Evolutionary conservation across 352 stramenopile genomes (phyloP).

Genomic region (Phytopythium oedochilum): DNA sequence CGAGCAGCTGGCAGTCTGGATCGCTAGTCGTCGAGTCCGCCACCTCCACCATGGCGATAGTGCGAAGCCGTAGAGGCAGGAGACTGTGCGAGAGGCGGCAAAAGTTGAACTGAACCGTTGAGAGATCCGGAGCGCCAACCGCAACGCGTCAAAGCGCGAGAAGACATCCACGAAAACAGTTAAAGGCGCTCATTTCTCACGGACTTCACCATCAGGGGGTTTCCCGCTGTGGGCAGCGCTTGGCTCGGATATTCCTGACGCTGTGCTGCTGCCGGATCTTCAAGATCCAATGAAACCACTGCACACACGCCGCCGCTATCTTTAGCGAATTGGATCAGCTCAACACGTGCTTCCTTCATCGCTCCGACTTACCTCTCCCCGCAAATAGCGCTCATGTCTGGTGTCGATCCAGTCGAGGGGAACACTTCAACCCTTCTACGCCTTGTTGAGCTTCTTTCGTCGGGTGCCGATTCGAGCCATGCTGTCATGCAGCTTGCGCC

Average conservation of each 20-base stretch:
- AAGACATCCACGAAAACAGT: slow-evolving; percentile 1
- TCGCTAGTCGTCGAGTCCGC: not conserved
- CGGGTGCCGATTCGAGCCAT: slow-evolving; percentile 63
- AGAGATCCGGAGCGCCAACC: not conserved
- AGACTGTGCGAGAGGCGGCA: not conserved
- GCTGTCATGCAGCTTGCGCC: slow-evolving; percentile 67
- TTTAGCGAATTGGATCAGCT: not conserved
- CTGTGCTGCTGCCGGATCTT: not conserved
- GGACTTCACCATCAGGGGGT: not conserved
- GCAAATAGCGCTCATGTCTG: not conserved
- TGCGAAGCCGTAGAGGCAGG: not conserved
- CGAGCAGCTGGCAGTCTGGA: not conserved
- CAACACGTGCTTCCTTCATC: not conserved
- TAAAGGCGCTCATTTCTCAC: slow-evolving; percentile 1
- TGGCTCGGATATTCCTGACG: not conserved
- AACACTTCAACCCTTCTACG: not conserved
- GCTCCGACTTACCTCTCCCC: not conserved
- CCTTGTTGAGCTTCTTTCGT: slow-evolving; percentile 31
- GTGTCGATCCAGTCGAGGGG: no score
- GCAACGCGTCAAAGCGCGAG: not conserved
- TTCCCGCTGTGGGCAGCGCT: not conserved
- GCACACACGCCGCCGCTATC: not conserved
- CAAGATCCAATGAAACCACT: no score
- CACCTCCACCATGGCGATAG: not conserved
- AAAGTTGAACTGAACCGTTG: not conserved